Base-by-base conservation (phyloP, 345 rosid genomes). In the Gossypium anomalum region DNA sequence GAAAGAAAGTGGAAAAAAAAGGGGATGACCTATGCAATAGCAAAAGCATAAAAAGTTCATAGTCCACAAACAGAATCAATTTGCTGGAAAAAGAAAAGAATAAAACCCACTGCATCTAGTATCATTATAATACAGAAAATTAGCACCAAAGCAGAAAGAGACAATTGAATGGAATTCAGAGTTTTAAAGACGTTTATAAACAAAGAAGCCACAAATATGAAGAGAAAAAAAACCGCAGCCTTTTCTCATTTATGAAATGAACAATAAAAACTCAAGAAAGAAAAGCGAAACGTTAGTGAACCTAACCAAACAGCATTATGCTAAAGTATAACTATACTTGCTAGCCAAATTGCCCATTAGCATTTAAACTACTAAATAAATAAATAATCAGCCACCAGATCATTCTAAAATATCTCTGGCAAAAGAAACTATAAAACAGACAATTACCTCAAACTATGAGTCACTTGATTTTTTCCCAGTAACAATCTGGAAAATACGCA, bases 401-500 rank as follows among this genome's bases (percentile, higher is more conserved):
- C 17, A 63, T 63, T 17, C 12, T 66, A 15, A 16, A 1, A 68
- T 48, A 48, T 23, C 19, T 48, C 13, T 23, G 71, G 57, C 57
- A 67, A 67, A 14, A 25, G 41, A 14, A 15, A 67, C 41, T 13
- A 67, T 23, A 53, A 48, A 68, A 53, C 43, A 68, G 9, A 68
- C 19, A 15, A 23, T 68, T 48, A 68, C 72, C 72, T 49, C 72
- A 66, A 20, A 44, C 19, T 9, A 55, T n/a, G 2, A 71, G 29
- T 56, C n/a, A 2, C 64, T 71, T 2, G 93, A 83, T 55, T 86
- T 83, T 71, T 89, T 89, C 8, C 93, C 93, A 0, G 88, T 83
- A 61, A 89, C 73, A 78, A 89, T 84, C 85, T 87, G 93, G 84
- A 83, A 86, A 72, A 89, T 89, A 19, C 91, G 83, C 34, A 89